These are phyloP conservation scores for Elsinoe australis DNA, from an alignment of 2,329 filamentous ascomycete species.

Conservation along the genomic window DNA sequence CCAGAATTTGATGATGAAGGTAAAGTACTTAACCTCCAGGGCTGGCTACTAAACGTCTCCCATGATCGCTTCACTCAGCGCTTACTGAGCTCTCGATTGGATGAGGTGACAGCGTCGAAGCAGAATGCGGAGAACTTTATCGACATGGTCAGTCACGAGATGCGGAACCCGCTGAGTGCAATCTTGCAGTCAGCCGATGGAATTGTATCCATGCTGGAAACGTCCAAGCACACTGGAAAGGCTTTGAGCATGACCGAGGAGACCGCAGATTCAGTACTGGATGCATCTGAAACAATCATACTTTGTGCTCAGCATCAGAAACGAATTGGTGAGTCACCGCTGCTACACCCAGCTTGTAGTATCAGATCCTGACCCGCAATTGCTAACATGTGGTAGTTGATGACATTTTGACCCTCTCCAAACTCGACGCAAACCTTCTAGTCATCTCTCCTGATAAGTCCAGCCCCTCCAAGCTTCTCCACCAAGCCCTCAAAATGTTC, in stretches of 20 bases:
- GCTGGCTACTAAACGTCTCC: slow-evolving; percentile 31
- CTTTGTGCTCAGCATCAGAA: slow-evolving; percentile 29
- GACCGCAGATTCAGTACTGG: slow-evolving; percentile 16
- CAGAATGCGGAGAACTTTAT: slow-evolving; percentile 25
- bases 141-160: slow-evolving; percentile 34
- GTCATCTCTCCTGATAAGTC: slow-evolving; percentile 36
- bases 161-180: slow-evolving; percentile 38
- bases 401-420: slow-evolving; percentile 36
- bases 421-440: slow-evolving; percentile 27
- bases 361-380: too few species aligned
- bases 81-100: slow-evolving; percentile 9
- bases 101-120: slow-evolving; percentile 12
- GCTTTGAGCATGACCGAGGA: slow-evolving; percentile 12
- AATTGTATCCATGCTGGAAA: slow-evolving; percentile 30
- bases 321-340: slow-evolving; percentile 28
- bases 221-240: background rate
- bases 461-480: slow-evolving; percentile 30
- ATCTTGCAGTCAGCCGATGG: slow-evolving; percentile 39
- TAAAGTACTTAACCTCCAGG: slow-evolving; percentile 26
- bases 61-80: slow-evolving; percentile 20
- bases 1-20: slow-evolving; percentile 29
- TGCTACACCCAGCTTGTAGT: too few species aligned
- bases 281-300: slow-evolving; percentile 26
- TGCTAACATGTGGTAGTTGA: slow-evolving; percentile 8
- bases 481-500: slow-evolving; percentile 33